These are phyloP conservation scores for Fonsecaea monophora DNA, from an alignment of 2,329 filamentous ascomycete genomes.

Conservation along the genomic window DNA sequence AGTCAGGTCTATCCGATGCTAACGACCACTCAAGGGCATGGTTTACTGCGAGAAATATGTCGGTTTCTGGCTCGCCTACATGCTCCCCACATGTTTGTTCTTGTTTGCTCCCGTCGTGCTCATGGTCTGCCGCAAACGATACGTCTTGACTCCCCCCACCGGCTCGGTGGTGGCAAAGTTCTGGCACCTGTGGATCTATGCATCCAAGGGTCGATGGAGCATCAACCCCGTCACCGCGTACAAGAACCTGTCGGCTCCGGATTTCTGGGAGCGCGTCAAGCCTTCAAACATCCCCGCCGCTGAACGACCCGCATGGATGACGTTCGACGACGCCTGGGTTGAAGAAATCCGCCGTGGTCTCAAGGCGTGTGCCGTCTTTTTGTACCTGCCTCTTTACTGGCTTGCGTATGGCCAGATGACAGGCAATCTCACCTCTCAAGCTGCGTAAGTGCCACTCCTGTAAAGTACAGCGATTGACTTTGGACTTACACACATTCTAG, in stretches of 20 bases:
- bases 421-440: conserved; percentile 63
- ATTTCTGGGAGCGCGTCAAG: conserved; percentile 74
- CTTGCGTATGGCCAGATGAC: conserved; percentile 66
- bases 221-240: conserved; percentile 64
- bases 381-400: conserved; percentile 62
- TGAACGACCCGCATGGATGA: conserved; percentile 74
- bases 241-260: conserved; percentile 63
- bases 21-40: not conserved
- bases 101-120: conserved; percentile 67
- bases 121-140: conserved; percentile 65
- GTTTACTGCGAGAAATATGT: conserved; percentile 77
- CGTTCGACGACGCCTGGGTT: conserved; percentile 82
- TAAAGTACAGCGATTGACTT: too few species aligned
- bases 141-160: conserved; percentile 69
- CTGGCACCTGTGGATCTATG: conserved; percentile 64
- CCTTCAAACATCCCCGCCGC: conserved; percentile 67
- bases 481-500: not conserved
- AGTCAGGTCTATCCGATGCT: not conserved
- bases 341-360: conserved; percentile 76
- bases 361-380: conserved; percentile 72
- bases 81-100: conserved; percentile 72
- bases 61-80: conserved; percentile 75
- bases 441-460: conserved; percentile 44
- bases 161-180: conserved; percentile 76
- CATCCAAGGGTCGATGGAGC: conserved; percentile 69